Evolutionary conservation across 1,284 basidiomycete genomes (phyloP).

Genomic region (Fomitopsis palustris): DNA sequence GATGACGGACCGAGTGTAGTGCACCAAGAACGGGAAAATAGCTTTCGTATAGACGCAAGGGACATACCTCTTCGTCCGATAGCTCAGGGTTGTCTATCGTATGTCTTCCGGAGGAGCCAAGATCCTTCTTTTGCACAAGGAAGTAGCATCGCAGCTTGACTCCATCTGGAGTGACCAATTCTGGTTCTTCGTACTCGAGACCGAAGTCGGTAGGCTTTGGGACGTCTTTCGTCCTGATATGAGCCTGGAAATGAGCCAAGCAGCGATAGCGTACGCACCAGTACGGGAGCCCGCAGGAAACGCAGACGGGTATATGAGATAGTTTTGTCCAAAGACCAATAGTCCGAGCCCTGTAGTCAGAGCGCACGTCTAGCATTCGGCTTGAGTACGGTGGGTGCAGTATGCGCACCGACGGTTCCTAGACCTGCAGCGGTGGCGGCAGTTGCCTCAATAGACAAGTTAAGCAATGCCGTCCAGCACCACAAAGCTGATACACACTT

Average conservation of each 20-base stretch:
- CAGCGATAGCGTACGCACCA: conserved; percentile 38
- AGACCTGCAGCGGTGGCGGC: conserved; percentile 64
- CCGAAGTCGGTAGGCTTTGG: conserved; percentile 67
- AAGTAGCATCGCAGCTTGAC: conserved; percentile 61
- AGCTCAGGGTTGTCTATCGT: conserved; percentile 10
- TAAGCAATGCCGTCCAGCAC: neutral
- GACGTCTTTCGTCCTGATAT: conserved; percentile 50
- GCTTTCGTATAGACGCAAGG: neutral
- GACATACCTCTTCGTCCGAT: conserved; percentile 21
- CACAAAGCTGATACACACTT: conserved; percentile 38
- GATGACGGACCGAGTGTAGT: too few species aligned
- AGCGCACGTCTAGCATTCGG: neutral
- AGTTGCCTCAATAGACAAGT: conserved; percentile 47
- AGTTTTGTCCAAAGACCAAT: conserved; percentile 83
- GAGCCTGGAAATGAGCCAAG: neutral
- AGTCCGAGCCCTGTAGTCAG: conserved; percentile 57
- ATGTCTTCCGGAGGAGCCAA: conserved; percentile 20
- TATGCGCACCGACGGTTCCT: conserved; percentile 56
- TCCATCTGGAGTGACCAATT: conserved; percentile 60
- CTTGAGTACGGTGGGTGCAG: neutral
- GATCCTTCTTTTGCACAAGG: conserved; percentile 43
- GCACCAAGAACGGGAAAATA: neutral
- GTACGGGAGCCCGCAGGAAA: conserved; percentile 81
- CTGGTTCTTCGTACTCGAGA: conserved; percentile 71
- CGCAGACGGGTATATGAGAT: conserved; percentile 87